Base-by-base conservation (phyloP, 225 moss, liverwort and hornwort species). In the Bryoerythrophyllum caledonicum region DNA sequence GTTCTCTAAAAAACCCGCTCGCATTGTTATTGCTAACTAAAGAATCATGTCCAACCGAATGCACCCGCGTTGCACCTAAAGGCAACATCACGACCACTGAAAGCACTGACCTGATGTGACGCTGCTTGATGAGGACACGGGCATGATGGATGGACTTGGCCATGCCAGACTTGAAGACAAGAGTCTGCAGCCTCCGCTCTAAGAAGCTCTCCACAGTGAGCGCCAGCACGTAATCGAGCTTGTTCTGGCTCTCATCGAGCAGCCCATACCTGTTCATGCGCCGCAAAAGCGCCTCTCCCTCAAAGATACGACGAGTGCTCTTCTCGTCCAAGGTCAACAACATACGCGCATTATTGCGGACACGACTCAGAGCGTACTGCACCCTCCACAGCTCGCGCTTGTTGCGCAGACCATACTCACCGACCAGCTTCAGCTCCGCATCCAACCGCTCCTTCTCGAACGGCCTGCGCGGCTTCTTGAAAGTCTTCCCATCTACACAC, bases 381-480 rank as follows among this genome's bases (percentile, higher is more conserved):
- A 96, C 96, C 43, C 96, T 87, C 96, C 96, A 96, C 0, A 96
- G 80, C 88, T 96, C 96, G 14, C 92, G 90, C 89, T 96, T 96
- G 86, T 96, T 96, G 32, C 93, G 83, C 46, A 96, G 93, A 49
- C 96, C 96, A 25, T 93, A 96, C 84, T 96, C 93, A 5, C 96
- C 93, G 5, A 96, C 93, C 67, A 93, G 76, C 88, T 96, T 96
- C 85, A 95, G 79, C 85, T 95, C 94, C 3, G 92, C 92, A 76
- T 95, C 94, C 13, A 95, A 76, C 59, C 92, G 90, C 82, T 96
- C 96, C 85, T 96, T 93, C 85, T 96, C 93, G 14, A 96, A 96
- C 0, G 93, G 93, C 76, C 93, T 82, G 34, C 93, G 96, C 3
- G 96, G 93, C 84, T 96, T 96, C 74, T 96, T 96, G 71, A 96